phyloP scores from a whole-genome alignment of 2,329 filamentous ascomycete species.

The Pseudopyricularia cyperi region DNA sequence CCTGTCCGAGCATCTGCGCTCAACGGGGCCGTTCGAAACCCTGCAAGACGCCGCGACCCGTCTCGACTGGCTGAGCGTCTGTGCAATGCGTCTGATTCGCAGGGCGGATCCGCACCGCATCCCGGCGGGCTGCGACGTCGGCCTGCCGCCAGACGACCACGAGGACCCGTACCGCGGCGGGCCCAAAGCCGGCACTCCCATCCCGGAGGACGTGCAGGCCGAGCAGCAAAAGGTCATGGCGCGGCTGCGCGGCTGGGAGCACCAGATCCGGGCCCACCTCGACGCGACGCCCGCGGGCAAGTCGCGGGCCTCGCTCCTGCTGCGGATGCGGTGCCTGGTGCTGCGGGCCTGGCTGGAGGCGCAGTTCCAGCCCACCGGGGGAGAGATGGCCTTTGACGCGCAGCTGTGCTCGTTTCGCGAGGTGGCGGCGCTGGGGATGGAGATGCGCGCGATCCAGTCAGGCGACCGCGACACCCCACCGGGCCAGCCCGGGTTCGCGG shows the following conservation, averaged over 20 bases:
- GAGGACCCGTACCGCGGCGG: background rate
- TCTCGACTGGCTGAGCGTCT: slow-evolving; percentile 13
- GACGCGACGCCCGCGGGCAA: background rate
- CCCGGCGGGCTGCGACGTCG: background rate
- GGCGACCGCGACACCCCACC: background rate
- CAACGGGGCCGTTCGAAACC: background rate
- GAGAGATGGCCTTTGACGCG: slow-evolving; percentile 21
- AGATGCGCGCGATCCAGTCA: background rate
- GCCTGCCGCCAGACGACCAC: background rate
- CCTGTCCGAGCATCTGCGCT: slow-evolving; percentile 4
- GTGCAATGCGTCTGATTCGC: slow-evolving; percentile 5
- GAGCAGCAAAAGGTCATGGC: slow-evolving; percentile 1
- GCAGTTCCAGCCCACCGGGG: slow-evolving; percentile 13
- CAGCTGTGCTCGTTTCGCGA: slow-evolving; percentile 22
- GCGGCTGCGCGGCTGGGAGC: background rate
- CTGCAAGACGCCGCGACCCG: slow-evolving; percentile 16
- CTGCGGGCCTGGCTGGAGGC: slow-evolving; percentile 18
- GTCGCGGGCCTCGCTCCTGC: slow-evolving; percentile 11
- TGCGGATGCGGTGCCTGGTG: slow-evolving; percentile 23
- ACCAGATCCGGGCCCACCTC: background rate
- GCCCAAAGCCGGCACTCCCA: background rate
- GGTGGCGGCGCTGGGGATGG: slow-evolving; percentile 17
- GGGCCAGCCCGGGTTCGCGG: slow-evolving; percentile 19
- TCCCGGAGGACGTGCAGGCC: slow-evolving; percentile 1
- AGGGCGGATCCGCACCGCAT: slow-evolving; percentile 3